Conservation (phyloP, 1,284 basidiomycete genomes). For the Abortiporus biennis region DNA sequence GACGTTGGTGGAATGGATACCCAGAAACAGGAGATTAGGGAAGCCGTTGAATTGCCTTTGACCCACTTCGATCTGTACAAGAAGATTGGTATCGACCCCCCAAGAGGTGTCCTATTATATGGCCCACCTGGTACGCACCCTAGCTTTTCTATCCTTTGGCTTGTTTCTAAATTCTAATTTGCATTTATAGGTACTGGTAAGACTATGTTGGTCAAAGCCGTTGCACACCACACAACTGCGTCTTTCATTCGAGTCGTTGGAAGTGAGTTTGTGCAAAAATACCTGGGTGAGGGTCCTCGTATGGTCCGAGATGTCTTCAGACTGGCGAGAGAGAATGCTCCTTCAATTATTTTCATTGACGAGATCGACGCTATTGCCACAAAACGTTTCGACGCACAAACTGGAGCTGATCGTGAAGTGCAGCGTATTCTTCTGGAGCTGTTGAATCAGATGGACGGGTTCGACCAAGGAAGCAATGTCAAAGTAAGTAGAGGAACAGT, state of each 20-base stretch:
- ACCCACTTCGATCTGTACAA: slow-evolving; percentile 98
- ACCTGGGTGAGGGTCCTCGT: slow-evolving; percentile 97
- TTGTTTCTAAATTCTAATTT: background rate
- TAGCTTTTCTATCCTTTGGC: background rate
- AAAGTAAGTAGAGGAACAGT: slow-evolving; percentile 55
- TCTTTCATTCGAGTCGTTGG: slow-evolving; percentile 98
- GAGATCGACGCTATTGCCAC: slow-evolving; percentile 99
- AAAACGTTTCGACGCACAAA: slow-evolving; percentile 99
- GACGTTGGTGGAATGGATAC: slow-evolving; percentile 97
- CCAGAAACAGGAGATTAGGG: slow-evolving; percentile 99
- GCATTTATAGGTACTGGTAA: slow-evolving; percentile 85
- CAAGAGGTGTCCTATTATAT: slow-evolving; percentile 88
- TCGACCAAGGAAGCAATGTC: slow-evolving; percentile 98
- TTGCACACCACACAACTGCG: slow-evolving; percentile 95
- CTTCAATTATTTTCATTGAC: slow-evolving; percentile 99
- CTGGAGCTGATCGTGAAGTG: slow-evolving; percentile 97
- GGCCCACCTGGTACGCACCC: slow-evolving; percentile 76
- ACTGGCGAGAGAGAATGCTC: slow-evolving; percentile 94
- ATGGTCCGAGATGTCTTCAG: slow-evolving; percentile 99
- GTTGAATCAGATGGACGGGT: slow-evolving; percentile 99
- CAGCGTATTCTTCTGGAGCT: slow-evolving; percentile 98
- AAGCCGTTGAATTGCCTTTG: slow-evolving; percentile 97
- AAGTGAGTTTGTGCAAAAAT: slow-evolving; percentile 99
- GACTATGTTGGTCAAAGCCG: slow-evolving; percentile 99
- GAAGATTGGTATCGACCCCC: slow-evolving; percentile 99